These are phyloP conservation scores for Mycena metata DNA, from an alignment of 768 basidiomycete genomes.

Conservation along the genomic window DNA sequence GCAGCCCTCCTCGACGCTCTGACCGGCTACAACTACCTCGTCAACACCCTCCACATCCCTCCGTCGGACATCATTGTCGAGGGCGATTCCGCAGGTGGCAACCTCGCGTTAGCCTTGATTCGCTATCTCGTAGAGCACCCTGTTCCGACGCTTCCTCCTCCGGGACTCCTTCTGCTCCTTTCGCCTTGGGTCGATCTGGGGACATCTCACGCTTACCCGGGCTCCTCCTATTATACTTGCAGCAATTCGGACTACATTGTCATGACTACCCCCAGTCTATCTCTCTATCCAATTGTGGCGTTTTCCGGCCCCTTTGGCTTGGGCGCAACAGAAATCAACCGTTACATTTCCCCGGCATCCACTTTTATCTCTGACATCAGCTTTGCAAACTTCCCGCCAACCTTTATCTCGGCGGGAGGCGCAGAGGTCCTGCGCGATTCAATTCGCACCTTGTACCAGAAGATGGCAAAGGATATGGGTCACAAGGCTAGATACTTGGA, in stretches of 20 bases:
- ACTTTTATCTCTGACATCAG: slow-evolving; percentile 49
- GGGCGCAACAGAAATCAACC: slow-evolving; percentile 59
- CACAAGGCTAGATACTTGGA: slow-evolving; percentile 64
- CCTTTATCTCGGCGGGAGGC: slow-evolving; percentile 70
- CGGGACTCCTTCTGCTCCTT: slow-evolving; percentile 64
- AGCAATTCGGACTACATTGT: slow-evolving; percentile 55
- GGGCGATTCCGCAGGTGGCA: slow-evolving; percentile 86
- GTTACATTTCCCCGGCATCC: slow-evolving; percentile 73
- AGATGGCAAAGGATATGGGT: slow-evolving; percentile 67
- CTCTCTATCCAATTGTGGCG: slow-evolving; percentile 53
- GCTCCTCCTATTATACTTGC: slow-evolving; percentile 54
- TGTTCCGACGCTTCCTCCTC: slow-evolving; percentile 56
- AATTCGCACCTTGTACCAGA: slow-evolving; percentile 58
- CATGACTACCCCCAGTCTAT: slow-evolving; percentile 36
- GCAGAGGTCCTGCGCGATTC: slow-evolving; percentile 72
- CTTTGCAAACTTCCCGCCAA: slow-evolving; percentile 72
- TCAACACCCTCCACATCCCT: slow-evolving; percentile 66
- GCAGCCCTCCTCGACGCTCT: slow-evolving; percentile 81
- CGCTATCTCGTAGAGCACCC: slow-evolving; percentile 71
- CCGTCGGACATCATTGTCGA: slow-evolving; percentile 73
- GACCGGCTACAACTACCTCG: slow-evolving; percentile 80
- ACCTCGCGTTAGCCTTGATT: slow-evolving; percentile 74
- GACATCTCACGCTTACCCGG: slow-evolving; percentile 53
- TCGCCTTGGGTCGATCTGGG: slow-evolving; percentile 72
- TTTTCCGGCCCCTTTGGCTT: slow-evolving; percentile 64